Conservation (phyloP, 1,139 yeast species). For the Suhomyces panamericanus region DNA sequence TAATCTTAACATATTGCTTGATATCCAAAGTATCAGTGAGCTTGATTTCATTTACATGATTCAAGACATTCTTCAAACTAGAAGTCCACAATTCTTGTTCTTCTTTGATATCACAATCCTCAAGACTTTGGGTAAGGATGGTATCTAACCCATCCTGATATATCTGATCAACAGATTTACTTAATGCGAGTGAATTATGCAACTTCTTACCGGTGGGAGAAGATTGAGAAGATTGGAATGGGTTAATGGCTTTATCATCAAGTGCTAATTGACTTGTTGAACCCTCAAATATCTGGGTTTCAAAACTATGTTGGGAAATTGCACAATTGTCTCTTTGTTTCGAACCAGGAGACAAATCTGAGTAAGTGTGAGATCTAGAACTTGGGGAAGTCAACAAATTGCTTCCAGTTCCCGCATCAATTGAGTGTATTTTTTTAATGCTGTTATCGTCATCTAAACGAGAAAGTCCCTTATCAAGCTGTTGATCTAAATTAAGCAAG, state of each 20-base stretch:
- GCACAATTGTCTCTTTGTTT: neutral
- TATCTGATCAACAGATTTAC: slow-evolving; percentile 14
- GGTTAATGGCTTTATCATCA: neutral
- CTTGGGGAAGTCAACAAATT: slow-evolving; percentile 1
- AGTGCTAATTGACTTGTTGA: neutral
- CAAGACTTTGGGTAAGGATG: slow-evolving; percentile 63
- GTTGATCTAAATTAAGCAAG: neutral
- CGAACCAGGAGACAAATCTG: slow-evolving; percentile 4
- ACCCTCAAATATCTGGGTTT: neutral
- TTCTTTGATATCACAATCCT: slow-evolving; percentile 51
- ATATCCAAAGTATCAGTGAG: slow-evolving; percentile 78
- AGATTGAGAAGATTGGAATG: slow-evolving; percentile 1
- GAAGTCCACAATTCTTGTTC: slow-evolving; percentile 44
- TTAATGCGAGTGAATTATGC: neutral
- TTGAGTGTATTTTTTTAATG: neutral
- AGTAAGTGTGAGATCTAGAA: neutral
- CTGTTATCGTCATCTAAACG: neutral
- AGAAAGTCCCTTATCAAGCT: neutral
- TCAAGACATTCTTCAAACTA: slow-evolving; percentile 28
- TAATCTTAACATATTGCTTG: slow-evolving; percentile 83
- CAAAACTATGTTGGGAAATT: neutral
- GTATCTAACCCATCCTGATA: slow-evolving; percentile 30
- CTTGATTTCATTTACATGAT: slow-evolving; percentile 29
- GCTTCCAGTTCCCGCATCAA: slow-evolving; percentile 1
- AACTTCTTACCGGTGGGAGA: slow-evolving; percentile 3